These are phyloP conservation scores for Cladobotryum protrusum DNA, from an alignment of 2,329 filamentous ascomycete genomes.

Conservation along the genomic window DNA sequence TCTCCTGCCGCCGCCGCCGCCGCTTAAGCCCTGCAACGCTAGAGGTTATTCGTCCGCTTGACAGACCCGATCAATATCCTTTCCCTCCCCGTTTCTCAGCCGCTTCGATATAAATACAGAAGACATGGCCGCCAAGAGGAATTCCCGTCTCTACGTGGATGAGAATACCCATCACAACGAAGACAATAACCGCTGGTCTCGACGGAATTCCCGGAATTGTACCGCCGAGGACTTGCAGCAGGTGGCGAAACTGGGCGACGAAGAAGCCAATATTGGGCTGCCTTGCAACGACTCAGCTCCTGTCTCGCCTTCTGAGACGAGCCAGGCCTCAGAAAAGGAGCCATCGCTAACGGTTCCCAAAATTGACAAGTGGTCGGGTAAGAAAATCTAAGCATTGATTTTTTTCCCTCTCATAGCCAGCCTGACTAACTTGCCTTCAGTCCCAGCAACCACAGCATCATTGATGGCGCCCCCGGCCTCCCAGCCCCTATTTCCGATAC, in stretches of 20 bases:
- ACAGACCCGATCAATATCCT: not conserved
- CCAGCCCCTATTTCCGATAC: constrained; percentile 14
- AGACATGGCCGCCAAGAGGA: constrained; percentile 20
- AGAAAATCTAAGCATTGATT: not conserved
- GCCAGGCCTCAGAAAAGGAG: not conserved
- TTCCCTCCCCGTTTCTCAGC: not conserved
- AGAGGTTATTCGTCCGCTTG: not conserved
- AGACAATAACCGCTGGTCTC: constrained; percentile 20
- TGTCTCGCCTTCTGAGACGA: not conserved
- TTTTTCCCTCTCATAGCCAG: not conserved
- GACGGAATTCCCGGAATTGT: constrained; percentile 25
- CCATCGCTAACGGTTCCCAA: not conserved
- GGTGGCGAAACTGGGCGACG: not conserved
- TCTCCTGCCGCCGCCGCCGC: too few species aligned
- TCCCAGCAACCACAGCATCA: not conserved
- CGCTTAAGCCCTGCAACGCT: too few species aligned
- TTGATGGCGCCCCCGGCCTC: constrained; percentile 1
- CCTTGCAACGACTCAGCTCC: not conserved
- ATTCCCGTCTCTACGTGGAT: constrained; percentile 17
- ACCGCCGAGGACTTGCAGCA: constrained; percentile 21
- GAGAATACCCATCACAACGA: constrained; percentile 14
- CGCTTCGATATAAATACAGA: not conserved
- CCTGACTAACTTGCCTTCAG: not conserved
- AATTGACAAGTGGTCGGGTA: not conserved
- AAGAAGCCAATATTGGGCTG: not conserved